phyloP scores from a whole-genome alignment of 2,329 filamentous ascomycete genomes.

The Pseudohalonectria lignicola region DNA sequence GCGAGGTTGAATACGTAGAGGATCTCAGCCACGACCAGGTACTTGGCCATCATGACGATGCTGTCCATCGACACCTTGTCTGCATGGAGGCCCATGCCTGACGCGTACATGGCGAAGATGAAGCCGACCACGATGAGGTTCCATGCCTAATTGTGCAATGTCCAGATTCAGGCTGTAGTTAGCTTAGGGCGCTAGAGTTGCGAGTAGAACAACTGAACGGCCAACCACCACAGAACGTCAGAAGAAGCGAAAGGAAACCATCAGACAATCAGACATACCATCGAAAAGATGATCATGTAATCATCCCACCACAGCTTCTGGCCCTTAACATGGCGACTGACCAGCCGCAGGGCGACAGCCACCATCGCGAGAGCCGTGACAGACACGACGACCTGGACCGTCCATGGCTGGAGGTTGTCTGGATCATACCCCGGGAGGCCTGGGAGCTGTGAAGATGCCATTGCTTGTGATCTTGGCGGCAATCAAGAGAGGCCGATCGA shows the following conservation, averaged over 20 bases:
- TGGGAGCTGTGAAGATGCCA: no score
- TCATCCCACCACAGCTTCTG: constrained; percentile 40
- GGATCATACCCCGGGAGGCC: constrained; percentile 20
- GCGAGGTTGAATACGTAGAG: constrained; percentile 34
- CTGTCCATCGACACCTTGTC: constrained; percentile 20
- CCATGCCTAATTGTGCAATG: constrained; percentile 19
- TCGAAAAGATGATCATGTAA: constrained; percentile 34
- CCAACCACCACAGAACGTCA: no score
- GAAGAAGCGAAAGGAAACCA: background rate
- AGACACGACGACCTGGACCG: constrained; percentile 23
- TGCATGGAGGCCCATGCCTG: constrained; percentile 36
- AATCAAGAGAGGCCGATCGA: no score
- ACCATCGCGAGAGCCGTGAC: constrained; percentile 28
- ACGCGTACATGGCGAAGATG: constrained; percentile 33
- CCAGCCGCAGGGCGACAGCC: constrained; percentile 25
- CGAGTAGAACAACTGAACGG: background rate
- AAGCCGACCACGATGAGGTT: constrained; percentile 32
- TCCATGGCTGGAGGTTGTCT: constrained; percentile 30
- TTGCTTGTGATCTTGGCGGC: no score
- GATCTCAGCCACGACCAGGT: constrained; percentile 34
- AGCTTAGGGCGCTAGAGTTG: background rate
- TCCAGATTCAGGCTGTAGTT: constrained; percentile 3
- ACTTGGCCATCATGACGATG: constrained; percentile 33
- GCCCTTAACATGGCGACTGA: constrained; percentile 27
- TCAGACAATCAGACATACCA: constrained; percentile 20